Base-by-base conservation (phyloP, 495 filamentous ascomycete genomes). In the Aspergillus panamensis region DNA sequence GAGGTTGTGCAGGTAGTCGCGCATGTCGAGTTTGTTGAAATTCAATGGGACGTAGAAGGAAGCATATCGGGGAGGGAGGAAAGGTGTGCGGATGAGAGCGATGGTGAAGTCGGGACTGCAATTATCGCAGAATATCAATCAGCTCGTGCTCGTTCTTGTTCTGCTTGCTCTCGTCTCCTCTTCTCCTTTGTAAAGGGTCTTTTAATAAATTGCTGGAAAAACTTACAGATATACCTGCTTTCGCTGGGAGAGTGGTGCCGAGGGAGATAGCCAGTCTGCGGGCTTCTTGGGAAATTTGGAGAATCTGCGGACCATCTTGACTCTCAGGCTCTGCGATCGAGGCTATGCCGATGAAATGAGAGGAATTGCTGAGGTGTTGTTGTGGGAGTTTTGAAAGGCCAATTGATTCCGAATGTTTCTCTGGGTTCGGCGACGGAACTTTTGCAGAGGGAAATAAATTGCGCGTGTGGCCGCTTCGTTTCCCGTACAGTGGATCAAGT, bases 11-110 rank as follows among this genome's bases (percentile, higher is more conserved):
- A 97, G 86, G 76, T 96, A 97, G 79, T 95, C 90, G 68, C 88
- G 87, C 25, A 96, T 71, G 72, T 96, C 92, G 62, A 96, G 84
- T 75, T 97, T 96, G 82, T 88, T 91, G 79, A 95, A 87, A 59
- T 81, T 84, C 65, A 96, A 81, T 14, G 92, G 92, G 43, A 96
- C 92, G 65, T 82, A 76, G 81, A 97, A 96, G 49, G 84, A 82
- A 47, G 91, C 92, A 64, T 86, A 88, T 72, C 83, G 87, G 29
- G 91, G 81, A 25, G 87, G 86, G 64, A 89, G 84, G 64, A 79
- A 80, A 32, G 82, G 80, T 30, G 83, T 88, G 57, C 86, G 87
- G 65, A 92, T 75, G 59, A 96, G 82, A 59, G 87, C 82, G 65
- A 96, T 71, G 45, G 80, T 82, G 73, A 92, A 89, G 66, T 87